These are phyloP conservation scores for Lactifluus piperatus DNA, from an alignment of 768 basidiomycete genomes.

Conservation along the genomic window DNA sequence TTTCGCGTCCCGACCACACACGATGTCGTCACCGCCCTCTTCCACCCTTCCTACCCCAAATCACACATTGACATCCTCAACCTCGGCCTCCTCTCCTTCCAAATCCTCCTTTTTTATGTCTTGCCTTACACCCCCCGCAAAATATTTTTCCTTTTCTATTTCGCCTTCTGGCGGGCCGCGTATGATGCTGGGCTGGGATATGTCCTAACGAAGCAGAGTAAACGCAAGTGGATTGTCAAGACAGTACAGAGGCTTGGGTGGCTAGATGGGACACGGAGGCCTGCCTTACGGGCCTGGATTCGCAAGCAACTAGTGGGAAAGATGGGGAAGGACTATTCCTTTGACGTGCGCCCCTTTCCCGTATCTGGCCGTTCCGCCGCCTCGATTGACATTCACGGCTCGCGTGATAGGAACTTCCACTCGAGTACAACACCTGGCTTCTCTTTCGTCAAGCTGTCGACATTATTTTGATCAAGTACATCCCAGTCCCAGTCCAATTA, in stretches of 20 bases:
- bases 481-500: not conserved
- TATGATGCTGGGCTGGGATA: slow-evolving; percentile 94
- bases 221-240: slow-evolving; percentile 87
- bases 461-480: slow-evolving; percentile 90
- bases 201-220: slow-evolving; percentile 92
- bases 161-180: slow-evolving; percentile 85
- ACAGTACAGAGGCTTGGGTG: slow-evolving; percentile 73
- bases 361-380: slow-evolving; percentile 1
- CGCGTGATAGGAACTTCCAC: slow-evolving; percentile 63
- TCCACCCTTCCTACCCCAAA: slow-evolving; percentile 76
- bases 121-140: slow-evolving; percentile 49
- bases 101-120: slow-evolving; percentile 61
- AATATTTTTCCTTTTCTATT: slow-evolving; percentile 80
- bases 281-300: slow-evolving; percentile 72
- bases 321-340: slow-evolving; percentile 92
- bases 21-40: slow-evolving; percentile 78
- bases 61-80: slow-evolving; percentile 86
- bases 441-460: slow-evolving; percentile 95
- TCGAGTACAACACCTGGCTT: slow-evolving; percentile 96
- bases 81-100: slow-evolving; percentile 66
- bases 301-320: slow-evolving; percentile 77
- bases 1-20: slow-evolving; percentile 91
- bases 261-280: slow-evolving; percentile 68
- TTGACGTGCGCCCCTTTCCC: slow-evolving; percentile 55
- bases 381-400: not conserved